Conservation (phyloP, 2,329 filamentous ascomycete species). For the Clonostachys byssicola region DNA sequence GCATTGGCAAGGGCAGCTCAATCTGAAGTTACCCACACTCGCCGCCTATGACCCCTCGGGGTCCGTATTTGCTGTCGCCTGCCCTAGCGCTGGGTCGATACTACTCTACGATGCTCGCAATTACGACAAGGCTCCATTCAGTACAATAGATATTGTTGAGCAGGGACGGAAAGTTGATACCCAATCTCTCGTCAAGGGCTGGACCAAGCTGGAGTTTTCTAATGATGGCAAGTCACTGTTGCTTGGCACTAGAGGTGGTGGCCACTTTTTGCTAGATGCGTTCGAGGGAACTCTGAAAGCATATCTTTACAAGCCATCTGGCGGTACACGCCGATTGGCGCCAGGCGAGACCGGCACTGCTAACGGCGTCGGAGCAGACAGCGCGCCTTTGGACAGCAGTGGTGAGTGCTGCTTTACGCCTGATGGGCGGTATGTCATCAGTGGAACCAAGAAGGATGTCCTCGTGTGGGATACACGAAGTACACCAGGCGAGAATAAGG, state of each 20-base stretch:
- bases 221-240: slow-evolving; percentile 91
- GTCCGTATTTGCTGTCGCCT: slow-evolving; percentile 85
- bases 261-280: slow-evolving; percentile 91
- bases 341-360: slow-evolving; percentile 40
- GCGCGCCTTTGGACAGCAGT: slow-evolving; percentile 43
- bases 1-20: slow-evolving; percentile 74
- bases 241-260: slow-evolving; percentile 75
- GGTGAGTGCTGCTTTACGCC: slow-evolving; percentile 87
- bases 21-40: slow-evolving; percentile 76
- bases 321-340: slow-evolving; percentile 41
- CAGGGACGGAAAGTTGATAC: slow-evolving; percentile 41
- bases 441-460: slow-evolving; percentile 71
- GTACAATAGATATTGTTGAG: slow-evolving; percentile 74
- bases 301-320: slow-evolving; percentile 60
- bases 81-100: slow-evolving; percentile 72
- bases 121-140: slow-evolving; percentile 88
- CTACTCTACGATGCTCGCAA: slow-evolving; percentile 92
- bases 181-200: slow-evolving; percentile 62
- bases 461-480: slow-evolving; percentile 78
- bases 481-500: slow-evolving; percentile 47
- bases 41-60: slow-evolving; percentile 90
- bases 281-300: slow-evolving; percentile 79
- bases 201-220: slow-evolving; percentile 92
- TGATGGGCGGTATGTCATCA: slow-evolving; percentile 84
- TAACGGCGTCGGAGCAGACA: slow-evolving; percentile 27